Evolutionary conservation across 2,329 filamentous ascomycete genomes (phyloP).

Genomic region (Colletotrichum shisoi): DNA sequence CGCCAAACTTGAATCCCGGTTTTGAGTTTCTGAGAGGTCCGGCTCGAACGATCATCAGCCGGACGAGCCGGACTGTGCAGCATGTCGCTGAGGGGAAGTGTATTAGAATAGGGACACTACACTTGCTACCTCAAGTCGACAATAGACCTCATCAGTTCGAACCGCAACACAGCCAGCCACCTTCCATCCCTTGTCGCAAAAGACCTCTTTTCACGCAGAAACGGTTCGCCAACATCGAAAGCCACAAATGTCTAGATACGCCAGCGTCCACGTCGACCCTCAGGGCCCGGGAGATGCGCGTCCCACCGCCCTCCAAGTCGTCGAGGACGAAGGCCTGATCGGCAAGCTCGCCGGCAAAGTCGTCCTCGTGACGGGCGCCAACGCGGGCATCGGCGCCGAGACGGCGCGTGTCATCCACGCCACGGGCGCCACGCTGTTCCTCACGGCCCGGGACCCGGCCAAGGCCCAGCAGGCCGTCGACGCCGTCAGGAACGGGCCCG

Average conservation of each 20-base stretch:
- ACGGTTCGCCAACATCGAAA: background rate
- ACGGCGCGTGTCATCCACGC: conserved; percentile 49
- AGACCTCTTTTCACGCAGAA: background rate
- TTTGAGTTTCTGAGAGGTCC: background rate
- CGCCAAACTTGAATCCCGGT: background rate
- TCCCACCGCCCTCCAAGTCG: conserved; percentile 48
- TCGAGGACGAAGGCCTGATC: conserved; percentile 45
- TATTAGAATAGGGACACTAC: background rate
- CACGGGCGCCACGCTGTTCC: conserved; percentile 51
- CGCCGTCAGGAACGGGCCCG: conserved; percentile 33
- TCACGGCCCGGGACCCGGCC: conserved; percentile 48
- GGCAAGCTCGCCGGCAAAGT: conserved; percentile 47
- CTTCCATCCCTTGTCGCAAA: background rate
- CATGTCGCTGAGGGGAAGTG: no score
- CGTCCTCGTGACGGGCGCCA: conserved; percentile 51
- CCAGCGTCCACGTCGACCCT: conserved; percentile 37
- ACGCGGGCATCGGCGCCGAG: conserved; percentile 51
- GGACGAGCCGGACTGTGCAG: background rate
- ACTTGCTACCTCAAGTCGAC: background rate
- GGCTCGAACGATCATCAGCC: background rate
- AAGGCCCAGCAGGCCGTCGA: conserved; percentile 47
- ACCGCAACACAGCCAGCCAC: background rate
- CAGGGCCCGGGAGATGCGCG: conserved; percentile 46
- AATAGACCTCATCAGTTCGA: background rate
- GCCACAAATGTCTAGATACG: conserved; percentile 37